These are phyloP conservation scores for Cryptococcus hybrid DNA, from an alignment of 1,284 basidiomycete species.

Conservation along the genomic window DNA sequence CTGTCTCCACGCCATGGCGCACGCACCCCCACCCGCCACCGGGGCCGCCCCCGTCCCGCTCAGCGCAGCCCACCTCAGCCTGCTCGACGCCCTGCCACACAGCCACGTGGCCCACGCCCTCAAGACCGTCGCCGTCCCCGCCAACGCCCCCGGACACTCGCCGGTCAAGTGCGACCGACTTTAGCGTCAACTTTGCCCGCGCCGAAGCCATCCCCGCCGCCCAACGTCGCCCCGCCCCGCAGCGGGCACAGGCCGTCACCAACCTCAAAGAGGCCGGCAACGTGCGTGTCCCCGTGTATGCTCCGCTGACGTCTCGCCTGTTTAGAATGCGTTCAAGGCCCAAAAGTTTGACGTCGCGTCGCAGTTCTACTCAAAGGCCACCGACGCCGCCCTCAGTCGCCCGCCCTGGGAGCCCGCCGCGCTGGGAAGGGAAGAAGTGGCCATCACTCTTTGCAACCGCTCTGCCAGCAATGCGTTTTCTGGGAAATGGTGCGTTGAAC, in stretches of 20 bases:
- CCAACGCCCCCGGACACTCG: slow-evolving; percentile 21
- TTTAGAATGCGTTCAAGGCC: slow-evolving; percentile 70
- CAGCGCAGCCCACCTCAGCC: slow-evolving; percentile 38
- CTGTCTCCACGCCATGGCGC: not conserved
- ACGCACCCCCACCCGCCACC: slow-evolving; percentile 15
- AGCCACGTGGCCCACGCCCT: slow-evolving; percentile 32
- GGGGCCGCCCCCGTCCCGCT: no score
- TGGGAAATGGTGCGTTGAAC: slow-evolving; percentile 56
- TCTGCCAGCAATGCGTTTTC: slow-evolving; percentile 78
- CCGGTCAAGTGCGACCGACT: slow-evolving; percentile 68
- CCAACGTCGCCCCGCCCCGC: slow-evolving; percentile 60
- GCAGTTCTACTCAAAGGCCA: slow-evolving; percentile 77
- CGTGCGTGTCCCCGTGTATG: slow-evolving; percentile 52
- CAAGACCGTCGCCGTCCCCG: slow-evolving; percentile 16
- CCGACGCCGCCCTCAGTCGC: slow-evolving; percentile 75
- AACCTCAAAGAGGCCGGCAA: slow-evolving; percentile 88
- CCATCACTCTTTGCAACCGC: slow-evolving; percentile 84
- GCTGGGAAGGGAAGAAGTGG: slow-evolving; percentile 83
- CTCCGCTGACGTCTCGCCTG: not conserved
- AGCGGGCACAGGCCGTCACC: slow-evolving; percentile 68
- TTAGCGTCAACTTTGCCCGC: slow-evolving; percentile 69
- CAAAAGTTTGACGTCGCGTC: slow-evolving; percentile 74
- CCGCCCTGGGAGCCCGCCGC: slow-evolving; percentile 86
- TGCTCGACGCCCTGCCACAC: slow-evolving; percentile 43
- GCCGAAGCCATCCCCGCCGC: slow-evolving; percentile 70